These are phyloP conservation scores for Bipolaris bicolor DNA, from an alignment of 2,329 filamentous ascomycete genomes.

Conservation along the genomic window DNA sequence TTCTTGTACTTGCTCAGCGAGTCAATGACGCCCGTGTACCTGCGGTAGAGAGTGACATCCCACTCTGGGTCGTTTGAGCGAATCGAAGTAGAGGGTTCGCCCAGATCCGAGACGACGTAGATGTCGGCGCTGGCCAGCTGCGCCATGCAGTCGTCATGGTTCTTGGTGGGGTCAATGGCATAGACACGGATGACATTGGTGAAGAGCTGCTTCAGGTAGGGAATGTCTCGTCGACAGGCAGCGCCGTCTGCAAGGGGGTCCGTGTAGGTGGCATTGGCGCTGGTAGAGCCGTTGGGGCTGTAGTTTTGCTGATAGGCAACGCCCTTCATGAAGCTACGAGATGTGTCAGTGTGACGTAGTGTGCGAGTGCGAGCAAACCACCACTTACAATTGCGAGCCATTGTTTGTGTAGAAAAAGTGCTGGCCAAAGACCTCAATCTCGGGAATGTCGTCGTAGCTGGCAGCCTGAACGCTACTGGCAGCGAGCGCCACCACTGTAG, in stretches of 20 bases:
- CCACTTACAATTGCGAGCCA: conserved; percentile 67
- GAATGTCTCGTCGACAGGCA: conserved; percentile 82
- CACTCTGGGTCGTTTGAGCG: conserved; percentile 78
- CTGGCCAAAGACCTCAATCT: conserved; percentile 62
- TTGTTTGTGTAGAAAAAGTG: conserved; percentile 92
- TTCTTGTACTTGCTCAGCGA: conserved; percentile 82
- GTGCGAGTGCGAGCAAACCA: background rate
- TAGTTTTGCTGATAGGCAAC: conserved; percentile 82
- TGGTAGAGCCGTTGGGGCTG: conserved; percentile 32
- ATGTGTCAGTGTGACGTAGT: conserved; percentile 11
- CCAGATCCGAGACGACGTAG: conserved; percentile 90
- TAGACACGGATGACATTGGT: conserved; percentile 94
- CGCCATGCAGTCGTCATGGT: conserved; percentile 87
- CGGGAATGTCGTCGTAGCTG: conserved; percentile 43
- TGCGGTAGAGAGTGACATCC: conserved; percentile 77
- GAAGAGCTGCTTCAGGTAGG: conserved; percentile 75
- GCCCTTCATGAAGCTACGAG: conserved; percentile 77
- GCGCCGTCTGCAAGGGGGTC: conserved; percentile 80
- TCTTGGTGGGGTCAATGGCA: conserved; percentile 77
- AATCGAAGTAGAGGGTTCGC: conserved; percentile 68
- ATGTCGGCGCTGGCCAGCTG: conserved; percentile 84
- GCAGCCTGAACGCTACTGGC: conserved; percentile 26
- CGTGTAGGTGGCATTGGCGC: conserved; percentile 63
- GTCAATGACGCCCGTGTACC: conserved; percentile 86
- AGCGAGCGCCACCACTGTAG: conserved; percentile 24